Evolutionary conservation across 2,329 filamentous ascomycete species (phyloP).

Genomic region (Arachnomyces sp.): DNA sequence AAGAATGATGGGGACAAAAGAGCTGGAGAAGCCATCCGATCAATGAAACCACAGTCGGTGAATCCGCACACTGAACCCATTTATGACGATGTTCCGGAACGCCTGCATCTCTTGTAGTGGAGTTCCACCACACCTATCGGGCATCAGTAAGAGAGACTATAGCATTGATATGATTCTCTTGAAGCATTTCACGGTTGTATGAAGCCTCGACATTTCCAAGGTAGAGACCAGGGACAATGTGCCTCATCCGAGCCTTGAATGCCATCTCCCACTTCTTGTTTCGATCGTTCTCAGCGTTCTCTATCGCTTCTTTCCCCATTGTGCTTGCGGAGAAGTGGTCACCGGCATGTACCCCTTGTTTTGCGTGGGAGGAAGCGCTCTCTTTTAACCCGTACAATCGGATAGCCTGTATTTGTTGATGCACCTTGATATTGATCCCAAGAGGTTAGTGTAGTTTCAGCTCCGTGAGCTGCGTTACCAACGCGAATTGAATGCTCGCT

Average conservation of each 20-base stretch:
- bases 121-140: slow-evolving; percentile 17
- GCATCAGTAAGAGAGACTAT: slow-evolving; percentile 19
- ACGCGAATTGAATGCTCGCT: too few species aligned
- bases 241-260: neutral
- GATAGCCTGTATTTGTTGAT: too few species aligned
- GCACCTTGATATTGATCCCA: too few species aligned
- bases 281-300: too few species aligned
- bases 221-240: slow-evolving; percentile 21
- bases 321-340: too few species aligned
- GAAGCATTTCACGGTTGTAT: slow-evolving; percentile 16
- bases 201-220: slow-evolving; percentile 20
- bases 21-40: slow-evolving; percentile 15
- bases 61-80: slow-evolving; percentile 22
- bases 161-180: slow-evolving; percentile 16
- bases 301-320: too few species aligned
- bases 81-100: slow-evolving; percentile 18
- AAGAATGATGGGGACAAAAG: slow-evolving; percentile 7
- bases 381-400: too few species aligned
- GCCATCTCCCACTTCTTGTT: too few species aligned
- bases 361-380: too few species aligned
- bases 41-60: slow-evolving; percentile 23
- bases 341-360: too few species aligned
- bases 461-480: too few species aligned
- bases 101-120: slow-evolving; percentile 15
- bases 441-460: too few species aligned